Evolutionary conservation across 495 filamentous ascomycete genomes (phyloP), one percentile per base, ranked within the genome.

Genomic region (Penicillium canescens): DNA sequence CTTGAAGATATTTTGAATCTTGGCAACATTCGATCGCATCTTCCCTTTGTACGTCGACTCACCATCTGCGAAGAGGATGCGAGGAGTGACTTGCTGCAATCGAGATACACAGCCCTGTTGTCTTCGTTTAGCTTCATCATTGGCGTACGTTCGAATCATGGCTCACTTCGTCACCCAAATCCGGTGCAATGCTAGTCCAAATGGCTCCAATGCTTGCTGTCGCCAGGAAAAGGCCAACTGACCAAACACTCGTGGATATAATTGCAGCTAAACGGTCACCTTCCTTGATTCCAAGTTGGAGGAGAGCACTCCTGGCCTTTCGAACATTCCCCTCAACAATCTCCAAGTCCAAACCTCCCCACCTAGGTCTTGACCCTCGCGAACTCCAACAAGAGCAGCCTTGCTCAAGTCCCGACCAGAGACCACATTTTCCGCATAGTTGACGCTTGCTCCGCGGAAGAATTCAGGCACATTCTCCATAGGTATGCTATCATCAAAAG

Each of bases 401-500:
- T 82, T 85, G 42, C 52, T 57, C 39, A 38, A 35, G 46, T 88
- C 83, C 50, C 71, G 68, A 36, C 46, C 52, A 16, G 21, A 55
- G 5, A 91, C 73, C 13, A 91, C 70, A 63, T 91, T 91, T 70
- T 90, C 86, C 2, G 87, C 87, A 58, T 90, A 90, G 61, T 91
- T 91, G 45, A 91, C 74, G 33, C 69, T 78, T 12, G 85, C 77
- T 11, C 82, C 86, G 13, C 74, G 62, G 31, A 63, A 66, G 57
- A 88, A 91, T 24, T 75, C 69, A 10, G 87, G 87, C 5, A 90
- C 72, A 5, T 74, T 67, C 55, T 88, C 81, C 62, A 91, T 86
- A 21, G 80, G 76, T 11, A 69, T 71, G 23, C 50, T 73, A 56
- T 85, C 77, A 65, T 90, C 86, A 40, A 89, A 79, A 24, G 84